Evolutionary conservation across 2,329 filamentous ascomycete genomes (phyloP).

Genomic region (Capronia epimyces): DNA sequence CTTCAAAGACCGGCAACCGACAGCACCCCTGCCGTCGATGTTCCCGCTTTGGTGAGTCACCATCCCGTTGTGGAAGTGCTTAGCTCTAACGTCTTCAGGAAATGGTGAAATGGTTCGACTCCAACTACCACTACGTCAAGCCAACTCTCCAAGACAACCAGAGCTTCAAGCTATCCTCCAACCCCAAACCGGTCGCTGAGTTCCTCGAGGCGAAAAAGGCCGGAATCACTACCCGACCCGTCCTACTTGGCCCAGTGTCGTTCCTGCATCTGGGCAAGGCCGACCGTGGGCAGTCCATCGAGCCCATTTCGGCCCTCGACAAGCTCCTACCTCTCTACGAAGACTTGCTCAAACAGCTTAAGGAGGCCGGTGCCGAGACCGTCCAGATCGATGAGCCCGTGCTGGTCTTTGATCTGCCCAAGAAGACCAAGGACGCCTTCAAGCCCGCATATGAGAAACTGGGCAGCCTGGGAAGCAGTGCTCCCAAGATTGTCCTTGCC

Average conservation of each 20-base stretch:
- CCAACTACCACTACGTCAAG: conserved; percentile 99
- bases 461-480: conserved; percentile 65
- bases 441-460: conserved; percentile 96
- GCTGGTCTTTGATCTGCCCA: conserved; percentile 86
- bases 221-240: conserved; percentile 85
- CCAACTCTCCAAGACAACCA: conserved; percentile 96
- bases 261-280: conserved; percentile 98
- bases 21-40: conserved; percentile 60
- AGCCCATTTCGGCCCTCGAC: conserved; percentile 88
- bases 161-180: conserved; percentile 79
- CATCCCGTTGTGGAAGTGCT: background rate
- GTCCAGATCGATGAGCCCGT: conserved; percentile 98
- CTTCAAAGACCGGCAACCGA: conserved; percentile 74
- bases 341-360: conserved; percentile 86
- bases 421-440: conserved; percentile 92
- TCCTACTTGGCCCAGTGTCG: conserved; percentile 90
- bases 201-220: conserved; percentile 98
- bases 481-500: conserved; percentile 82
- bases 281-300: conserved; percentile 86
- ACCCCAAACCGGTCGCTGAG: conserved; percentile 89
- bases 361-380: conserved; percentile 89
- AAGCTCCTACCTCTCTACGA: conserved; percentile 93
- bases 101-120: conserved; percentile 99
- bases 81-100: conserved; percentile 49
- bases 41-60: conserved; percentile 64